Conservation (phyloP, 306 rosid genomes). For the Trichosanthes cucumerina region DNA sequence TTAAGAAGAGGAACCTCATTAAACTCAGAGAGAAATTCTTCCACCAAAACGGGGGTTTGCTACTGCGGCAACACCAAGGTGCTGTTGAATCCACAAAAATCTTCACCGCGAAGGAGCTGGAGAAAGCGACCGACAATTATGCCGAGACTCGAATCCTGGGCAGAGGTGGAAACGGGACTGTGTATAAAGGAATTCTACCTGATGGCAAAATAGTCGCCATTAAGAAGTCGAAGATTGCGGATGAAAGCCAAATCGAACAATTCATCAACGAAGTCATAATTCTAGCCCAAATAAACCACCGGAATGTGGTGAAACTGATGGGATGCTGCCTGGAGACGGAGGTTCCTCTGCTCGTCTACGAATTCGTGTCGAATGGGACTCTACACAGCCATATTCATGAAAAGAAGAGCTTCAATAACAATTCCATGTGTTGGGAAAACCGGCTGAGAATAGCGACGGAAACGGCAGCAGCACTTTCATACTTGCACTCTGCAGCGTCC, state of each 20-base stretch:
- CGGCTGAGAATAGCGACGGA: conserved; percentile 10
- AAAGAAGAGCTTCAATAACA: background rate
- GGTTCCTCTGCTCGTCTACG: conserved; percentile 1
- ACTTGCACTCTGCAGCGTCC: conserved; percentile 8
- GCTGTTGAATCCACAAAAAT: background rate
- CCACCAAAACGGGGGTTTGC: conserved; percentile 11
- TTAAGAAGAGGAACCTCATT: conserved; percentile 7
- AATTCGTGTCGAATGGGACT: conserved; percentile 12
- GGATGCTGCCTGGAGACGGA: conserved; percentile 13
- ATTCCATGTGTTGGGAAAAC: conserved; percentile 3
- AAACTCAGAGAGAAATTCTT: conserved; percentile 7
- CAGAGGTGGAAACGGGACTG: conserved; percentile 10
- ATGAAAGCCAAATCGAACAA: conserved; percentile 7
- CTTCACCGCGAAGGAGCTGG: conserved; percentile 4
- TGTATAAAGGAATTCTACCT: conserved; percentile 1
- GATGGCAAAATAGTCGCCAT: conserved; percentile 1
- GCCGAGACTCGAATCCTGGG: conserved; percentile 5
- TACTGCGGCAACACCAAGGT: background rate
- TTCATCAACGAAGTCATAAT: conserved; percentile 8
- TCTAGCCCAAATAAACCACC: conserved; percentile 7
- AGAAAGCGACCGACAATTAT: conserved; percentile 14
- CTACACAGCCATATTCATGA: background rate
- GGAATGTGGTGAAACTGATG: conserved; percentile 6
- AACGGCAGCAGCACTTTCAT: background rate
- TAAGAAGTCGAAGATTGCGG: conserved; percentile 3